phyloP scores from a whole-genome alignment of 306 rosid species.

The Rubus idaeus region DNA sequence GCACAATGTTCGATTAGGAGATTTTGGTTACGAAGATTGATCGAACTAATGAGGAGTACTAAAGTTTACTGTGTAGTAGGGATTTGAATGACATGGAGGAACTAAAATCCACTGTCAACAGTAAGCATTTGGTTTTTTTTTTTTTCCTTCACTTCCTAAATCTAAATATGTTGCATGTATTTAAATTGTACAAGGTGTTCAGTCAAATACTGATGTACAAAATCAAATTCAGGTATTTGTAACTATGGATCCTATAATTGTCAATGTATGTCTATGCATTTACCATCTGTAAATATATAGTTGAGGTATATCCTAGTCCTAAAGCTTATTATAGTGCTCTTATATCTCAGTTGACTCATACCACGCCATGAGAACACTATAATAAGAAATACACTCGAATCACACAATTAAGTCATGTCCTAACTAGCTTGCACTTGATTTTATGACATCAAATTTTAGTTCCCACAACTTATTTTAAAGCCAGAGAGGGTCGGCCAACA shows the following conservation, averaged over 20 bases:
- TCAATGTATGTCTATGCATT: neutral
- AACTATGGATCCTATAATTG: neutral
- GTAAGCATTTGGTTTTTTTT: neutral
- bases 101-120: neutral
- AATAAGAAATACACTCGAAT: too few species aligned
- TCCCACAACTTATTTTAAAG: too few species aligned
- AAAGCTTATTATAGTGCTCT: too few species aligned
- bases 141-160: neutral
- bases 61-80: neutral
- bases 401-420: too few species aligned
- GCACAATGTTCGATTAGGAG: conserved; percentile 92
- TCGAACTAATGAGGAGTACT: neutral
- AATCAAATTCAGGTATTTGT: conserved; percentile 2
- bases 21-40: conserved; percentile 57
- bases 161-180: neutral
- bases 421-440: too few species aligned
- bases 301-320: neutral
- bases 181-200: neutral
- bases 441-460: too few species aligned
- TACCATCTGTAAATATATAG: neutral
- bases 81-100: neutral
- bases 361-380: too few species aligned
- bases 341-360: too few species aligned
- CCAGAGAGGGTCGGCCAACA: too few species aligned
- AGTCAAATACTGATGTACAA: neutral